Evolutionary conservation across 371 early-diverging fungal genomes (phyloP), one percentile per base, ranked within the genome.

Genomic region (Apophysomyces sp.): DNA sequence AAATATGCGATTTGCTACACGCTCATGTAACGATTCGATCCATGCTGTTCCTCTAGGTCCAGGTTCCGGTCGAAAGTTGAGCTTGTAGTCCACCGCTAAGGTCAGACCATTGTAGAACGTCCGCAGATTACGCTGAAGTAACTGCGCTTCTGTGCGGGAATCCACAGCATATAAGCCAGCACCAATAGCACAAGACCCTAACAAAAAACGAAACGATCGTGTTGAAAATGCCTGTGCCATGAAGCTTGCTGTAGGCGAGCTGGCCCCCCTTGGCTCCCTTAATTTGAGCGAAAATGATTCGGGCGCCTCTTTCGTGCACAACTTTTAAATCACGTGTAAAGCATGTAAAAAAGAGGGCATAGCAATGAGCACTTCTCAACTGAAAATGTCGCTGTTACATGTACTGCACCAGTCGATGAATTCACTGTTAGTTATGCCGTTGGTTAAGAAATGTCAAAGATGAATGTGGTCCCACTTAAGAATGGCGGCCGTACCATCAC

Each of bases 1-100:
- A 54, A 94, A 81, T 21, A 97, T 87, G 27, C 91, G 80, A 27
- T 84, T 78, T 7, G 92, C 90, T 1, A 86, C 86, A 44, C 92
- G 78, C 57, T 83, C 78, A 68, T 92, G 93, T 2, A 91, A 66
- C 2, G 69, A 72, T 49, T 86, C 84, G 51, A 84, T 84, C 41
- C 60, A 69, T 2, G 61, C 21, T 8, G 40, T 60, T 27, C 68
- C 68, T 32, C 64, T 68, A 55, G 63, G 76, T 29, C 74, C 78
- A 66, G 68, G 81, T 15, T 66, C 81, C 16, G 86, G 84, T 18
- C 79, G 76, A 61, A 92, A 93, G 61, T 90, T 91, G 56, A 89
- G 68, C 72, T 90, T 92, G 78, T 93, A 93, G 63, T 93, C 93
- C 0, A 76, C 55, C 0, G 81, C 81, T n/a, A 84, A 60, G 26